Base-by-base conservation (phyloP, 2,329 filamentous ascomycete genomes). In the Septoria linicola region DNA sequence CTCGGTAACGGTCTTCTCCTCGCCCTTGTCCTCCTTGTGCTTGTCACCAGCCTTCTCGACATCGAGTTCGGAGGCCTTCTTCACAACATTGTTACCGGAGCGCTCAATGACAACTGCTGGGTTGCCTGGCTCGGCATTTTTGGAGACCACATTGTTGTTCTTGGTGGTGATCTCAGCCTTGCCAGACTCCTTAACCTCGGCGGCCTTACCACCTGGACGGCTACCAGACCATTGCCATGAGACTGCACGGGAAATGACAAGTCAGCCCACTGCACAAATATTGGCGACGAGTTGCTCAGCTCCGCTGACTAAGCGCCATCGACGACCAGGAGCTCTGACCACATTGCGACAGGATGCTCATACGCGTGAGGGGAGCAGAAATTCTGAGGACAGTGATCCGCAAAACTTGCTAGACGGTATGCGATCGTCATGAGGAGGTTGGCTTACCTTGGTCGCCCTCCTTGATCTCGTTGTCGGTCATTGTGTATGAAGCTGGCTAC, bases 71-170 rank as follows among this genome's bases (percentile, higher is more conserved):
- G 75, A 78, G 10, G 81, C 80, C 55, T 75, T 75, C 71, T 85
- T 84, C 45, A 84, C 81, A 16, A 84, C 81, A 65, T 85, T 82
- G 60, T 85, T 83, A 41, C 82, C 82, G 11, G 75, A 72, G 39
- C 81, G 75, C 60, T 74, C 73, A 60, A 85, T 69, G 57, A 79
- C 77, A 4, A 85, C 79, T 25, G 82, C 83, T 2, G 81, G 82
- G 57, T 85, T 81, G 16, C 75, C 74, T 21, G 78, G 75, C 20
- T 80, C 76, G 43, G 80, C 82, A 32, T 80, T 82, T 70, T 81
- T 83, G 69, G 79, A 81, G 66, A 85, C 79, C 21, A 77, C 81
- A 66, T 85, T 86, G 60, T 82, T 82, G 43, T 72, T 73, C 63
- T 84, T 78, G 36, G 81, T 80, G 61, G 79, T 75, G 61, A 85